Percentiles rank a stretch among this genome's conserved stretches.
Conservation (phyloP, 225 moss, liverwort and hornwort species). For the Pleurozium schreberi region DNA sequence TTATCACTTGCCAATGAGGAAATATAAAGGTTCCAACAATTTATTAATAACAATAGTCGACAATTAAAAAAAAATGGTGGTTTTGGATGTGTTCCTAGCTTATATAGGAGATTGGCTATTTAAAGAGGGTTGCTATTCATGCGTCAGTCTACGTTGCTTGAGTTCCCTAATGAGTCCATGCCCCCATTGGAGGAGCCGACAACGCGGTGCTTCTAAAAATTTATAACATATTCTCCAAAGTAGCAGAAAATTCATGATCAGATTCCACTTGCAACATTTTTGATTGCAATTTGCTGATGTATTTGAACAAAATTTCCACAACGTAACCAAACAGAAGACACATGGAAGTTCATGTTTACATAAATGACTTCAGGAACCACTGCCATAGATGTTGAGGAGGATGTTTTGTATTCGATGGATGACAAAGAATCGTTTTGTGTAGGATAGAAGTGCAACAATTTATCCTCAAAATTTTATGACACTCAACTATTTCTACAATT, state of each 20-base stretch:
- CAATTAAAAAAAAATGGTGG: not conserved
- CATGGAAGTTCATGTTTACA: not conserved
- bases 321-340: not conserved
- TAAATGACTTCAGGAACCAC: not conserved
- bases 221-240: not conserved
- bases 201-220: not conserved
- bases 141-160: not conserved
- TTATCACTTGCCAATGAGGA: not conserved
- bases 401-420: too few relatives aligned
- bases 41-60: fast-evolving
- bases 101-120: not conserved
- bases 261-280: not conserved
- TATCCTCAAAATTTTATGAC: too few relatives aligned
- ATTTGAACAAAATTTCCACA: not conserved
- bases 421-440: too few relatives aligned
- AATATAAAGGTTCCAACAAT: not conserved
- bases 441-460: too few relatives aligned
- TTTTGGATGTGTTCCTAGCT: not conserved
- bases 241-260: not conserved
- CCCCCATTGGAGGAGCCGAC: not conserved
- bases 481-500: not conserved
- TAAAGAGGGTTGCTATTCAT: fast-evolving
- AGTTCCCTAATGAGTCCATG: not conserved
- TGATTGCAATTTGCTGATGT: not conserved
- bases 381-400: too few relatives aligned